Conservation (phyloP, 495 filamentous ascomycete species). For the Xylaria cubensis region DNA sequence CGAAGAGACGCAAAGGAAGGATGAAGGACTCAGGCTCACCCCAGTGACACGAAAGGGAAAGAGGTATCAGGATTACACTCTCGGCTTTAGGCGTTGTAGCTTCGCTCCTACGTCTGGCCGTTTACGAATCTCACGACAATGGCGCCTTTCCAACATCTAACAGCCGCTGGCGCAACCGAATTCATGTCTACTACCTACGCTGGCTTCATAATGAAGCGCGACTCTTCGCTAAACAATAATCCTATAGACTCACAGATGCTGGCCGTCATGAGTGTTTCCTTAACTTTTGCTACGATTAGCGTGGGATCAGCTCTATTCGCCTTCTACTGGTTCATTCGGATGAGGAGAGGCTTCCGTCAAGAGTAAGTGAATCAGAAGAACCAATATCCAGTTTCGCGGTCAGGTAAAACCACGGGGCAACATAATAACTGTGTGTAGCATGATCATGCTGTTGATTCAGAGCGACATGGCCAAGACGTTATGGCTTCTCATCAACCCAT, state of each 20-base stretch:
- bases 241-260: slow-evolving; percentile 26
- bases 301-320: slow-evolving; percentile 57
- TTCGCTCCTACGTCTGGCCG: not conserved
- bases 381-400: not conserved
- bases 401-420: not conserved
- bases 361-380: slow-evolving; percentile 58
- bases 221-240: not conserved
- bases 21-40: not conserved
- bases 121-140: slow-evolving; percentile 5
- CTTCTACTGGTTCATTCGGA: slow-evolving; percentile 76
- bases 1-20: not conserved
- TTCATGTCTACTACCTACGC: slow-evolving; percentile 13
- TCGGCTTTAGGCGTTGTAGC: not conserved
- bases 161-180: not conserved
- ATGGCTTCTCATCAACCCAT: slow-evolving; percentile 68
- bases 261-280: slow-evolving; percentile 37
- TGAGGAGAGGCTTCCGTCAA: slow-evolving; percentile 76
- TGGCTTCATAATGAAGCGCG: slow-evolving; percentile 18
- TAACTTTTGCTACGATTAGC: slow-evolving; percentile 55
- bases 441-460: slow-evolving; percentile 74
- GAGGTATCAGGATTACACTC: not conserved
- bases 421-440: slow-evolving; percentile 49
- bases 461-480: slow-evolving; percentile 72
- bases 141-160: slow-evolving; percentile 11
- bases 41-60: slow-evolving; percentile 14